Evolutionary conservation across 106 monocot genomes (phyloP).

Genomic region (Apostasia shenzhenica): DNA sequence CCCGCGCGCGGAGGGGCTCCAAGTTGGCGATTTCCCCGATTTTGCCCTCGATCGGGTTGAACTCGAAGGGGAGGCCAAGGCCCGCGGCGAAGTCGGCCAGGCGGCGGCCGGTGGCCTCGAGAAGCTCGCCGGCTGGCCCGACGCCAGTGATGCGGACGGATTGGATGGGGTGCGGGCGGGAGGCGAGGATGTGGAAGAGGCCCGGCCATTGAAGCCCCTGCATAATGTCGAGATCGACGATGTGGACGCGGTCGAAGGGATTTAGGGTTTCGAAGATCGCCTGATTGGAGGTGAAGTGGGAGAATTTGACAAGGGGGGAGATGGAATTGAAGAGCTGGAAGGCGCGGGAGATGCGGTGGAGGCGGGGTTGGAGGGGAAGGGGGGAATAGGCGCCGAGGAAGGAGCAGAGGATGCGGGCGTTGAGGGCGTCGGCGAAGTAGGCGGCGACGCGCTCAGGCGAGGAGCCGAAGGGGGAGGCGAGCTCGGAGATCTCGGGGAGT

Average conservation of each 20-base stretch:
- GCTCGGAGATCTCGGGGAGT: constrained; percentile 39
- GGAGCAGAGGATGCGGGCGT: constrained; percentile 36
- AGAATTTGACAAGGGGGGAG: constrained; percentile 23
- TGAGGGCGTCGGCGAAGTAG: constrained; percentile 64
- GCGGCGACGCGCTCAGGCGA: constrained; percentile 54
- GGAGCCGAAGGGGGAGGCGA: constrained; percentile 55
- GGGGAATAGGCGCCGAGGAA: constrained; percentile 35
- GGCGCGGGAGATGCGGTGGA: constrained; percentile 27
- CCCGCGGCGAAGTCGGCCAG: constrained; percentile 59
- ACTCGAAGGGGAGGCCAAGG: constrained; percentile 51
- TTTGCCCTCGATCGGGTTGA: constrained; percentile 39
- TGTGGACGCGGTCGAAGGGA: constrained; percentile 40
- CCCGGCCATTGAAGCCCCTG: constrained; percentile 63
- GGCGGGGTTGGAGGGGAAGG: constrained; percentile 6
- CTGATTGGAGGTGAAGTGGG: constrained; percentile 33
- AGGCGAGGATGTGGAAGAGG: constrained; percentile 54
- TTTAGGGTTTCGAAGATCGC: constrained; percentile 23
- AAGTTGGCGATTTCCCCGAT: constrained; percentile 30
- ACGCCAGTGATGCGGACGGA: constrained; percentile 50
- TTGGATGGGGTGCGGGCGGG: constrained; percentile 22
- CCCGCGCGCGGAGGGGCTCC: constrained; percentile 7
- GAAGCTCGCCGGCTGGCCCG: constrained; percentile 38
- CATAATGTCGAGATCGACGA: constrained; percentile 60
- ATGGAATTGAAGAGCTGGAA: constrained; percentile 19
- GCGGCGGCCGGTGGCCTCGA: constrained; percentile 40